Evolutionary conservation across 371 early-diverging fungal species (phyloP), one percentile per base, ranked within the genome.

Genomic region (Apophysomyces trapeziformis): DNA sequence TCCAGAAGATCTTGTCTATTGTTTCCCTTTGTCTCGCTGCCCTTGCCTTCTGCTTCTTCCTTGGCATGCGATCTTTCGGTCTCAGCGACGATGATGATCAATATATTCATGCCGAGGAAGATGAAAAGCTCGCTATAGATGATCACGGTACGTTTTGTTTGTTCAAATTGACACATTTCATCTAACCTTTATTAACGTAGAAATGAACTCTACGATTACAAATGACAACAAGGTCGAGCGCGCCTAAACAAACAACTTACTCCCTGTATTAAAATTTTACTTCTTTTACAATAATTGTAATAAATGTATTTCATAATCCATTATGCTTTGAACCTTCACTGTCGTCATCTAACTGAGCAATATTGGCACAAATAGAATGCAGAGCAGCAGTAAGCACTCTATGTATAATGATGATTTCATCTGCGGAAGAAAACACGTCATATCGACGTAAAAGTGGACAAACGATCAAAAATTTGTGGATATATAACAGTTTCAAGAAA

Each of bases 1-100:
- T 77, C 2, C 77, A 77, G 63, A 71, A 57, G 59, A 60, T 79
- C 44, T 70, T 83, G 68, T 70, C 79, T 21, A 77, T 79, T 47
- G 68, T 77, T 16, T 64, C 69, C 26, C 61, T 68, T 13, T 71
- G 71, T 59, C 60, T 74, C 12, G 68, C 67, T 38, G 64, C 61
- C 12, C 46, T 68, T 9, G 68, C 66, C 4, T 61, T 70, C 54
- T 21, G 58, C 13, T 68, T 68, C 57, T 61, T 45, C 32, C 46
- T 63, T 8, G 18, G 61, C 21, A 63, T 68, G 68, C 63, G 61
- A 4, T 50, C 63, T 3, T 68, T 68, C 36, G 68, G 64, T 63
- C 47, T 68, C 9, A 58, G 58, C n/a, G 68, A 68, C 18, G 67
- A 67, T 7, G 54, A 50, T 2, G 54, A 50, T 6, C 16, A 50